These are phyloP conservation scores for Psilocybe cyanescens DNA, from an alignment of 768 basidiomycete genomes.

Conservation along the genomic window DNA sequence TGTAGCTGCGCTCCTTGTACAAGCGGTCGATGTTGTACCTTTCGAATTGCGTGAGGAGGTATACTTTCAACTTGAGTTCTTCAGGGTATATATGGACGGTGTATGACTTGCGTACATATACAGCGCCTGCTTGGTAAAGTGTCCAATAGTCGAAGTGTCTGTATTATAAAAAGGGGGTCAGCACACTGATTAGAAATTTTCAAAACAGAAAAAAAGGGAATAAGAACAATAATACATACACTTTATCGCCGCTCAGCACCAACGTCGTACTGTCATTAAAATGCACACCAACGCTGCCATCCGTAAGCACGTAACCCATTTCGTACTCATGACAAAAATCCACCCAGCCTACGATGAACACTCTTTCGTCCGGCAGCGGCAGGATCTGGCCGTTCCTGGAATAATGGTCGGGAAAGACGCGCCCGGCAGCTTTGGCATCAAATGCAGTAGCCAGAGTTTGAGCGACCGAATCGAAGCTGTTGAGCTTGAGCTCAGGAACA, in stretches of 20 bases:
- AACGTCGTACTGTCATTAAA: conserved; percentile 95
- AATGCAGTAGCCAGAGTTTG: too few relatives aligned
- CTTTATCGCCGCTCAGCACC: conserved; percentile 83
- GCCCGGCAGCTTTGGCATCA: conserved; percentile 15
- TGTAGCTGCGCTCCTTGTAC: conserved; percentile 83
- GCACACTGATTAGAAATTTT: too few relatives aligned
- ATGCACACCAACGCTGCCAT: conserved; percentile 93
- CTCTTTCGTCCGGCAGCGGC: conserved; percentile 64
- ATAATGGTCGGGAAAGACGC: conserved; percentile 69
- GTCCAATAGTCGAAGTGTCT: conserved; percentile 92
- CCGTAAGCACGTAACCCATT: conserved; percentile 98
- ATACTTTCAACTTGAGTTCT: conserved; percentile 90
- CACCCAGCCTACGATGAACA: conserved; percentile 98
- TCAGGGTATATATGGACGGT: conserved; percentile 74
- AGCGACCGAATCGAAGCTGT: too few relatives aligned
- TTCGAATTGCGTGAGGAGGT: conserved; percentile 93
- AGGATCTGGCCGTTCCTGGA: conserved; percentile 15
- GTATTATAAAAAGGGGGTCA: background rate
- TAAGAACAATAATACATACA: conserved; percentile 56
- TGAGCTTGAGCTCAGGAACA: too few relatives aligned
- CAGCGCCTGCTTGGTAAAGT: conserved; percentile 63
- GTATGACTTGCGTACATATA: conserved; percentile 74
- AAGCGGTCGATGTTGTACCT: conserved; percentile 92
- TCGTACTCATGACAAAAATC: conserved; percentile 99
- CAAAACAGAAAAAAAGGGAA: conserved; percentile 2